A percentile compares a stretch with the other conserved stretches of the same genome.
These are phyloP conservation scores for Xylaria polymorpha DNA, from an alignment of 2,329 filamentous ascomycete genomes.

Conservation along the genomic window DNA sequence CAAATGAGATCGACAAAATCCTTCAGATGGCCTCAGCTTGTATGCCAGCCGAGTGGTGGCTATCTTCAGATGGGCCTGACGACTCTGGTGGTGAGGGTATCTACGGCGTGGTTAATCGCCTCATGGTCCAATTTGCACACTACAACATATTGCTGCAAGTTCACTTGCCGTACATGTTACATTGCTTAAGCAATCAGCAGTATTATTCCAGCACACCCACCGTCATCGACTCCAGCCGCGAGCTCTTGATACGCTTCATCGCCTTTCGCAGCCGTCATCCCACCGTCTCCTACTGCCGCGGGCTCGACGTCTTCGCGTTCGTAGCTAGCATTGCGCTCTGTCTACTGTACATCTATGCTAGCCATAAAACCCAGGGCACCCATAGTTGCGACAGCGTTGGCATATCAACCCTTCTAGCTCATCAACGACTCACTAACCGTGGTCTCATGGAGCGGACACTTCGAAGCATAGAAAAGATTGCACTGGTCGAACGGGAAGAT, in stretches of 20 bases:
- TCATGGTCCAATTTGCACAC: slow-evolving; percentile 57
- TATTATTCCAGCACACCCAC: slow-evolving; percentile 56
- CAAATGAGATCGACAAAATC: slow-evolving; percentile 53
- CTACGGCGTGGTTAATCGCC: slow-evolving; percentile 51
- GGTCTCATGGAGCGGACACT: slow-evolving; percentile 55
- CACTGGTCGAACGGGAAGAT: slow-evolving; percentile 42
- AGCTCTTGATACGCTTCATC: slow-evolving; percentile 55
- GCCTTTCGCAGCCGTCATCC: slow-evolving; percentile 50
- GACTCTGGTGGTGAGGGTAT: slow-evolving; percentile 35
- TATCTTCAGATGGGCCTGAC: slow-evolving; percentile 40
- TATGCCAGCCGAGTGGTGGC: slow-evolving; percentile 59
- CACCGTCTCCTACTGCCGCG: slow-evolving; percentile 54
- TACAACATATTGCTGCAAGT: slow-evolving; percentile 57
- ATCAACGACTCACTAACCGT: slow-evolving; percentile 57
- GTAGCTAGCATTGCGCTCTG: slow-evolving; percentile 55
- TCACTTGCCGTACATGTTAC: slow-evolving; percentile 59
- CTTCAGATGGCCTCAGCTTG: slow-evolving; percentile 52
- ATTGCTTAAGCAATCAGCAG: slow-evolving; percentile 35
- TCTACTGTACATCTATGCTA: slow-evolving; percentile 54
- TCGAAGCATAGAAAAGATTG: slow-evolving; percentile 49
- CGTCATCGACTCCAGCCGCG: slow-evolving; percentile 56
- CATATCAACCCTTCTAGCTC: slow-evolving; percentile 51
- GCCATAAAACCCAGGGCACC: slow-evolving; percentile 40
- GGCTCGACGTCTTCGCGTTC: slow-evolving; percentile 57
- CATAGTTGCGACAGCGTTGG: slow-evolving; percentile 22